Evolutionary conservation across 208 protist genomes (phyloP).

Genomic region (Novymonas esmeraldas): DNA sequence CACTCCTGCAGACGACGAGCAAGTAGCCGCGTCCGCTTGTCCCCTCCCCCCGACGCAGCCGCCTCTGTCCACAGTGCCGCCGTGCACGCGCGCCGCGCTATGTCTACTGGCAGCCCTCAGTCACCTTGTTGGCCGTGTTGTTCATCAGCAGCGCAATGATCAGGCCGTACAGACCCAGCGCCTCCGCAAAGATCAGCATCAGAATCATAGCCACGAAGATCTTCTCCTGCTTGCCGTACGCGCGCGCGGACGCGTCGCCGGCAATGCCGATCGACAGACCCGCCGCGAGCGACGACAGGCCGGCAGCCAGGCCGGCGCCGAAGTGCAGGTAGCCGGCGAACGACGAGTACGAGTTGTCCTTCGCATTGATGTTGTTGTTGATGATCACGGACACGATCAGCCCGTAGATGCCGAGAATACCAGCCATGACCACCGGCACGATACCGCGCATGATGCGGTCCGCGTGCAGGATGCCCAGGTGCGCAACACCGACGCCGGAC

Average conservation of each 20-base stretch:
- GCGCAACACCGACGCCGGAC: conserved; percentile 96
- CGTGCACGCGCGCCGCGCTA: neutral
- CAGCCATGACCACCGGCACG: conserved; percentile 94
- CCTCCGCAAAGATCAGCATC: conserved; percentile 99
- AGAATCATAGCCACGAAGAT: conserved; percentile 99
- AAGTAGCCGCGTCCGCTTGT: too few species aligned
- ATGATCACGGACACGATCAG: conserved; percentile 99
- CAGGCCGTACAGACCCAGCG: conserved; percentile 98
- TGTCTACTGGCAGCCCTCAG: conserved; percentile 5
- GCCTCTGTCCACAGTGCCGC: neutral
- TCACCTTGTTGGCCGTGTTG: conserved; percentile 83
- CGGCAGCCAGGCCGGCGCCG: conserved; percentile 93
- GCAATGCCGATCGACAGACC: conserved; percentile 99
- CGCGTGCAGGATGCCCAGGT: conserved; percentile 96
- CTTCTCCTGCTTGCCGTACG: conserved; percentile 95
- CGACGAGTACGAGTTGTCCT: conserved; percentile 67
- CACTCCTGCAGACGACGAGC: too few species aligned
- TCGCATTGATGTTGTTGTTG: conserved; percentile 85
- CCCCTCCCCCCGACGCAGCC: too few species aligned
- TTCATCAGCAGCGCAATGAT: conserved; percentile 98
- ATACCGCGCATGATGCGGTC: conserved; percentile 96
- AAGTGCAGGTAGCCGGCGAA: conserved; percentile 89
- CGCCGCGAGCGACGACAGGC: conserved; percentile 96
- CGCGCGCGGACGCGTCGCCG: conserved; percentile 95
- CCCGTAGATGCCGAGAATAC: conserved; percentile 99